Evolutionary conservation across 139 green algal genomes (phyloP), one percentile per base, ranked within the genome.

Genomic region (Chlamydomonas schloesseri): DNA sequence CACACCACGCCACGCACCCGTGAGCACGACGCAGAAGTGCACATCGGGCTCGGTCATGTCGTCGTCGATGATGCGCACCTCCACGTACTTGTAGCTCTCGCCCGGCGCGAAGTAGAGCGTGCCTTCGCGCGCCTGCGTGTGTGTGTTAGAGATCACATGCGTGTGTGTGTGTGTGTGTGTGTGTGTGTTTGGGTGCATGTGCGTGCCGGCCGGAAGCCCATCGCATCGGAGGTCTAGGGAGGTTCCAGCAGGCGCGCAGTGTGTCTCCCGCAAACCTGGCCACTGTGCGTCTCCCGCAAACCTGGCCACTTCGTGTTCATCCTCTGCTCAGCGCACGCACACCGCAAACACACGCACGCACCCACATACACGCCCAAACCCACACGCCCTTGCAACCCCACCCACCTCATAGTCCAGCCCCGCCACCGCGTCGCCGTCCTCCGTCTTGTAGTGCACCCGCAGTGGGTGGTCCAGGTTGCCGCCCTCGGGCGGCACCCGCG

Each of bases 11-110:
- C 0, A 60, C 75, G 0, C 31, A 71, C 36, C 60, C 60, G 68
- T 68, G 10, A 91, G 55, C 23, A 62, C 17, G 55, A 91, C 69
- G 68, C 13, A 83, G 57, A 91, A 88, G 3, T 72, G 69, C 14
- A 88, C 87, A 46, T 91, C 87, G 9, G 81, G 81, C 71, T 91
- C 87, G 6, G 34, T 55, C 81, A 88, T 71, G 55, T 91, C 87
- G 42, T 91, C 87, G 34, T 91, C 87, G 34, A 91, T 77, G 37
- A 91, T 88, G 31, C 21, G 73, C 10, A 90, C 62, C 55, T 71
- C 78, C 26, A 90, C 78, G 50, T 83, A 74, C 71, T 82, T 71
- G 13, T 50, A 50, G 0, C 15, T 26, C 87, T 88, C 71, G 21
- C 73, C 73, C 28, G 80, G 81, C 10, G 37, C 71, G 24, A 76